Percentiles rank a stretch among this genome's conserved stretches.
These are phyloP conservation scores for Leccinum longicurvipes DNA, from an alignment of 768 basidiomycete species.

Conservation along the genomic window DNA sequence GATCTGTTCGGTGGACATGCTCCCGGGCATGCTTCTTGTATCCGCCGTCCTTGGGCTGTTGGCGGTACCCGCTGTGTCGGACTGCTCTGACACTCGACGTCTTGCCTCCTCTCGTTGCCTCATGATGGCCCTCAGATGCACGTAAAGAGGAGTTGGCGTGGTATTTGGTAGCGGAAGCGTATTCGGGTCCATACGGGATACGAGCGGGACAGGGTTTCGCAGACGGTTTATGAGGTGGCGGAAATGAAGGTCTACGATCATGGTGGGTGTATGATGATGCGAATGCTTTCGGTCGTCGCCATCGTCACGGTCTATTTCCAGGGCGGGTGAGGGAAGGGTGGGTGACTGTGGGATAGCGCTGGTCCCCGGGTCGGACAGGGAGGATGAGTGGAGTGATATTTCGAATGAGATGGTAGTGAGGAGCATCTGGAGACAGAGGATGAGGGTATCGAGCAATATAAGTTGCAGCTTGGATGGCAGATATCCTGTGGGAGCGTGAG, in stretches of 20 bases:
- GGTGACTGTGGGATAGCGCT: conserved; percentile 27
- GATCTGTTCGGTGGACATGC: conserved; percentile 23
- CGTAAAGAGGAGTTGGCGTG: conserved; percentile 49
- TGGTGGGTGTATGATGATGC: conserved; percentile 33
- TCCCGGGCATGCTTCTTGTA: conserved; percentile 33
- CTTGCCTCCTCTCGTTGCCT: conserved; percentile 45
- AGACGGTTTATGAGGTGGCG: conserved; percentile 53
- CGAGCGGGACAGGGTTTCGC: conserved; percentile 47
- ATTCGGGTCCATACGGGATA: conserved; percentile 27
- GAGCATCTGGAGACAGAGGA: conserved; percentile 62
- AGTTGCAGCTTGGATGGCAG: conserved; percentile 65
- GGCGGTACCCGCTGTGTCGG: conserved; percentile 18
- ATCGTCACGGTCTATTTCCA: conserved; percentile 21
- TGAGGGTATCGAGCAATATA: conserved; percentile 62
- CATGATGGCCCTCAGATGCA: conserved; percentile 48
- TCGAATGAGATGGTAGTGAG: conserved; percentile 72
- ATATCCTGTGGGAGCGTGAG: conserved; percentile 40
- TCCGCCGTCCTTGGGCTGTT: conserved; percentile 38
- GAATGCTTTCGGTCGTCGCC: conserved; percentile 18
- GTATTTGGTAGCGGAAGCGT: conserved; percentile 61
- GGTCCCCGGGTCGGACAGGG: conserved; percentile 41
- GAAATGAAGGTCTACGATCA: conserved; percentile 65
- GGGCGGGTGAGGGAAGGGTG: conserved; percentile 20
- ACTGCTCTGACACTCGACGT: conserved; percentile 28
- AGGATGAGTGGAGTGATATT: conserved; percentile 39